A percentile compares a stretch with the other conserved stretches of the same genome.
Evolutionary conservation across 192 early-diverging fungal species (phyloP).

Genomic region (Rhizophagus clarus): DNA sequence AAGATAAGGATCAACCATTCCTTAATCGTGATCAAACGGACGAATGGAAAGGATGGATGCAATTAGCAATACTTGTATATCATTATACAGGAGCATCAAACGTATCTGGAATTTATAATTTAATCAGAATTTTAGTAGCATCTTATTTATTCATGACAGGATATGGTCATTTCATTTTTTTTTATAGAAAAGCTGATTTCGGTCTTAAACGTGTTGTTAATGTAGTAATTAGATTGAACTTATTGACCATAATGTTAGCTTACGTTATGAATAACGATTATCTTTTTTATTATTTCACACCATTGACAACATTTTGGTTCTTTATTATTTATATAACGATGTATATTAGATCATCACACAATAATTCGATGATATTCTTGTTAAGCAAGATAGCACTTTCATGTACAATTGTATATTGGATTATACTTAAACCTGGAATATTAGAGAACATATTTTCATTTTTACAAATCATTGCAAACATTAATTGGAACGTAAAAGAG

Average conservation of each 20-base stretch:
- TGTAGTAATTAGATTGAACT: conserved; percentile 67
- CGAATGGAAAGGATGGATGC: conserved; percentile 92
- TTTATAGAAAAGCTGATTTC: conserved; percentile 71
- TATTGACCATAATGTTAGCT: conserved; percentile 64
- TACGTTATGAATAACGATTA: conserved; percentile 71
- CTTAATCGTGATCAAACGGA: conserved; percentile 79
- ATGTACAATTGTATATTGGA: conserved; percentile 35
- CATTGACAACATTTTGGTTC: conserved; percentile 73
- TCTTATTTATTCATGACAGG: conserved; percentile 84
- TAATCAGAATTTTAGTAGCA: conserved; percentile 73
- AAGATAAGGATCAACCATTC: conserved; percentile 52
- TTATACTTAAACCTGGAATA: conserved; percentile 45
- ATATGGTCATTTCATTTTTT: conserved; percentile 77
- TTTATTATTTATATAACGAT: conserved; percentile 69
- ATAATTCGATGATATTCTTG: conserved; percentile 52
- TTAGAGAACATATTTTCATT: conserved; percentile 48
- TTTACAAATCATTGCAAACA: conserved; percentile 45
- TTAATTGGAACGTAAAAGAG: conserved; percentile 65
- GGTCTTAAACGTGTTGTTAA: conserved; percentile 61
- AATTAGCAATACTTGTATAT: conserved; percentile 69
- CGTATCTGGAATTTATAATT: conserved; percentile 66
- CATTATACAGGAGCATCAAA: conserved; percentile 71
- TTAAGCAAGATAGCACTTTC: conserved; percentile 55
- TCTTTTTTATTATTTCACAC: conserved; percentile 82
- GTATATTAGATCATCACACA: conserved; percentile 51